A percentile compares a stretch with the other conserved stretches of the same genome.
Evolutionary conservation across 75 land plant genomes (phyloP).

Genomic region (Sequoia sempervirens): DNA sequence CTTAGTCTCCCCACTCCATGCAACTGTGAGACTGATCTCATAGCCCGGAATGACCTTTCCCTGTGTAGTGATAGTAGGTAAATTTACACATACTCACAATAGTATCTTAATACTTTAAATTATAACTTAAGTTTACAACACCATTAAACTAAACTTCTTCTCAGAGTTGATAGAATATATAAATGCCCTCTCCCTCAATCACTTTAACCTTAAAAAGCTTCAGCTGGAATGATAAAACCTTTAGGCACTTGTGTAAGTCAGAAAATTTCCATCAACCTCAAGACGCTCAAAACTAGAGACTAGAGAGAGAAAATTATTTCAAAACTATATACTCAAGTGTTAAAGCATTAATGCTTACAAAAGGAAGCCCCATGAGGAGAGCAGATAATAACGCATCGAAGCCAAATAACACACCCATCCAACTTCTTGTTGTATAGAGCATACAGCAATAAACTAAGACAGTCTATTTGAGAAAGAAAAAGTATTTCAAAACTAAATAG

Average conservation of each 20-base stretch:
- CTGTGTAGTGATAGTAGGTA: neutral
- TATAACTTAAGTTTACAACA: neutral
- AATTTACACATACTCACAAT: neutral
- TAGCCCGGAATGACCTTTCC: slow-evolving; percentile 98
- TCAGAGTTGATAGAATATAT: neutral
- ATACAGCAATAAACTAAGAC: too few species aligned
- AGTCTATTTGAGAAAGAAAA: too few species aligned
- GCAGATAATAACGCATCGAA: too few species aligned
- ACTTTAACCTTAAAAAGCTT: neutral
- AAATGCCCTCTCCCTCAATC: neutral
- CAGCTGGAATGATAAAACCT: neutral
- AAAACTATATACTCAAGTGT: neutral
- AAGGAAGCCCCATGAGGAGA: neutral
- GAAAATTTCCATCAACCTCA: too few species aligned
- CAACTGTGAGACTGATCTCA: slow-evolving; percentile 55
- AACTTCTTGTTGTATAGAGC: too few species aligned
- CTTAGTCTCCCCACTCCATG: slow-evolving; percentile 79
- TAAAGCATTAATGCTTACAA: neutral
- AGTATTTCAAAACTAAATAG: too few species aligned
- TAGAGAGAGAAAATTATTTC: neutral
- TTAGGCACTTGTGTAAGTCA: neutral
- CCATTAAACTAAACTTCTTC: neutral
- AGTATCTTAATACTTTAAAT: too few species aligned
- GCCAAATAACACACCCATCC: neutral
- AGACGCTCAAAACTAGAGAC: too few species aligned